A percentile compares a stretch with the other conserved stretches of the same genome.
Conservation (phyloP, 78 protist genomes). For the Dictyostelium capitatum region DNA sequence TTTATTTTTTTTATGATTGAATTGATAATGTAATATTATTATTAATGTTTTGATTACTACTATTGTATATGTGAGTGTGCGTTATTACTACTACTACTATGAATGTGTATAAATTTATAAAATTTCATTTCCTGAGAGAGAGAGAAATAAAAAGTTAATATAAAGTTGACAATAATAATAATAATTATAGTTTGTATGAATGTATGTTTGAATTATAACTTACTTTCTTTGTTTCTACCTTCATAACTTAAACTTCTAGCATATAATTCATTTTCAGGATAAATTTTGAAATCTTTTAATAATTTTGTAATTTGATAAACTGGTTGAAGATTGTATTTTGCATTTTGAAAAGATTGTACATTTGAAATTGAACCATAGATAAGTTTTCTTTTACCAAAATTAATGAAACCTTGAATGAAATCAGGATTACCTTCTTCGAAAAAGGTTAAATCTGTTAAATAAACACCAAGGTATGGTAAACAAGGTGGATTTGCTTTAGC, state of each 20-base stretch:
- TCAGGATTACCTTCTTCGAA: conserved; percentile 86
- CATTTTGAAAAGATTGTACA: conserved; percentile 54
- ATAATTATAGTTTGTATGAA: too few relatives aligned
- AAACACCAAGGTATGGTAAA: conserved; percentile 80
- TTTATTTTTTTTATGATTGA: too few relatives aligned
- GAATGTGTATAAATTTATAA: too few relatives aligned
- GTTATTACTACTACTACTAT: too few relatives aligned
- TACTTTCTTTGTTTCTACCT: conserved; percentile 70
- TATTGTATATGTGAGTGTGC: too few relatives aligned
- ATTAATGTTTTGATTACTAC: too few relatives aligned
- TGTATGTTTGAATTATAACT: too few relatives aligned
- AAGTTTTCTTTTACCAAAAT: conserved; percentile 70
- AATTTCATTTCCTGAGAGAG: too few relatives aligned
- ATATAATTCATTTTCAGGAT: conserved; percentile 57
- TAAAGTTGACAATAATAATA: too few relatives aligned
- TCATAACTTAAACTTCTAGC: conserved; percentile 42
- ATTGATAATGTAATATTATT: too few relatives aligned
- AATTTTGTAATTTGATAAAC: conserved; percentile 67
- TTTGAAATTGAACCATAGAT: conserved; percentile 50
- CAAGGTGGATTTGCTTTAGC: conserved; percentile 70
- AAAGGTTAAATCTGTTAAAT: conserved; percentile 81
- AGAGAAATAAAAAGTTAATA: too few relatives aligned
- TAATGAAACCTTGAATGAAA: conserved; percentile 58
- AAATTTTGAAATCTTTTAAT: conserved; percentile 26
- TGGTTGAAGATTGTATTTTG: conserved; percentile 69